Conservation (phyloP, 148 eudicot species). For the Spergularia marina region DNA sequence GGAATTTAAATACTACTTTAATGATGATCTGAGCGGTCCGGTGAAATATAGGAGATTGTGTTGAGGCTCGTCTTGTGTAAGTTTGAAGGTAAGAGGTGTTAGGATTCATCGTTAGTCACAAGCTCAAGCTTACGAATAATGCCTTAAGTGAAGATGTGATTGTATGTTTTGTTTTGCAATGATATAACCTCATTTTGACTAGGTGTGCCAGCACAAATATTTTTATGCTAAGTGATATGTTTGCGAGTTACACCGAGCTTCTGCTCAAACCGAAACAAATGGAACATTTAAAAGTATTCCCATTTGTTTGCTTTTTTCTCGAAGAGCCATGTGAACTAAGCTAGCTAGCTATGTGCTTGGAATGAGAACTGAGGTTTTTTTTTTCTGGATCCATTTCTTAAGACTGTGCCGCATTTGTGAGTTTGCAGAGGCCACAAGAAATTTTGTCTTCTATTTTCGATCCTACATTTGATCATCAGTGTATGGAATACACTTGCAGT, state of each 20-base stretch:
- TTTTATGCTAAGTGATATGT: no score
- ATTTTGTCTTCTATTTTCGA: constrained; percentile 62
- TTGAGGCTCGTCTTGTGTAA: not conserved
- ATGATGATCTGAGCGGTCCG: no score
- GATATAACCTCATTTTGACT: not conserved
- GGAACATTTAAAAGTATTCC: not conserved
- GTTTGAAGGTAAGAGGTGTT: not conserved
- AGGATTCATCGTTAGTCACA: not conserved
- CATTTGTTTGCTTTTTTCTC: not conserved
- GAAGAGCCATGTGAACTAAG: not conserved
- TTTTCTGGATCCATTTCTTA: constrained; percentile 11
- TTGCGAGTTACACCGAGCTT: not conserved
- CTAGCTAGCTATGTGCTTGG: not conserved
- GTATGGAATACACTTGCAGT: constrained; percentile 55
- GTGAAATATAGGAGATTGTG: not conserved
- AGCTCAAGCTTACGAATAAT: not conserved
- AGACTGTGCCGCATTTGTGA: constrained; percentile 16
- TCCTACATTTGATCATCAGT: constrained; percentile 67
- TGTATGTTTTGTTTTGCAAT: not conserved
- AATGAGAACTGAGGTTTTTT: not conserved
- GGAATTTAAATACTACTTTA: no score
- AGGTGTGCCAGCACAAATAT: not conserved
- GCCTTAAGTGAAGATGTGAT: not conserved
- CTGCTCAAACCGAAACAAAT: not conserved
- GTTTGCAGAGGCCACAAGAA: constrained; percentile 88